phyloP scores from a whole-genome alignment of 768 basidiomycete species.

The Boletus vinaceobasis region DNA sequence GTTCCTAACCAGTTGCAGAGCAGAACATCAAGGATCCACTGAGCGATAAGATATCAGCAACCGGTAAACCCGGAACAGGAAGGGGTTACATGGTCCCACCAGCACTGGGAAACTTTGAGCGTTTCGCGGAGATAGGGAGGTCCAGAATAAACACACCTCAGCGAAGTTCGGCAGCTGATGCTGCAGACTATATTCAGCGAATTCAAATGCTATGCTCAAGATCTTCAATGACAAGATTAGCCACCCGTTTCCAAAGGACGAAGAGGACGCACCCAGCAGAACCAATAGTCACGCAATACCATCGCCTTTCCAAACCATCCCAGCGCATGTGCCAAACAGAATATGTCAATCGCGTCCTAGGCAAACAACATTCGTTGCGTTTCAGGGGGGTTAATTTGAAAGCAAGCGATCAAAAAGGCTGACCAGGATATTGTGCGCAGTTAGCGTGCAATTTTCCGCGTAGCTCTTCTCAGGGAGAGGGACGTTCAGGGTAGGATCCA shows the following conservation, averaged over 20 bases:
- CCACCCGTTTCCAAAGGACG: not conserved
- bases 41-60: conserved; percentile 14
- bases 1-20: conserved; percentile 88
- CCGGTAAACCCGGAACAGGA: not conserved
- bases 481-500: conserved; percentile 69
- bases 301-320: conserved; percentile 93
- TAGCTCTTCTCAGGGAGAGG: conserved; percentile 84
- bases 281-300: conserved; percentile 90
- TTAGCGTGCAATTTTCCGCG: conserved; percentile 75
- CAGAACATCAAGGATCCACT: conserved; percentile 88
- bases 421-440: conserved; percentile 65
- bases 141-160: conserved; percentile 52
- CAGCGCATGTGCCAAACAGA: conserved; percentile 79
- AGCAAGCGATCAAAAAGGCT: conserved; percentile 10
- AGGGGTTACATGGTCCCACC: conserved; percentile 85
- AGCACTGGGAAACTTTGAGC: conserved; percentile 51
- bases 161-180: conserved; percentile 88
- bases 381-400: not conserved
- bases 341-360: conserved; percentile 80
- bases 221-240: conserved; percentile 47
- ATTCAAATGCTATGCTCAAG: conserved; percentile 81
- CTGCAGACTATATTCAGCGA: conserved; percentile 84
- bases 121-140: conserved; percentile 16
- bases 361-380: not conserved
- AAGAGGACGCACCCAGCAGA: conserved; percentile 69